Evolutionary conservation across 2,329 filamentous ascomycete genomes (phyloP), one percentile per base, ranked within the genome.

Genomic region (Xylariaceae sp.): DNA sequence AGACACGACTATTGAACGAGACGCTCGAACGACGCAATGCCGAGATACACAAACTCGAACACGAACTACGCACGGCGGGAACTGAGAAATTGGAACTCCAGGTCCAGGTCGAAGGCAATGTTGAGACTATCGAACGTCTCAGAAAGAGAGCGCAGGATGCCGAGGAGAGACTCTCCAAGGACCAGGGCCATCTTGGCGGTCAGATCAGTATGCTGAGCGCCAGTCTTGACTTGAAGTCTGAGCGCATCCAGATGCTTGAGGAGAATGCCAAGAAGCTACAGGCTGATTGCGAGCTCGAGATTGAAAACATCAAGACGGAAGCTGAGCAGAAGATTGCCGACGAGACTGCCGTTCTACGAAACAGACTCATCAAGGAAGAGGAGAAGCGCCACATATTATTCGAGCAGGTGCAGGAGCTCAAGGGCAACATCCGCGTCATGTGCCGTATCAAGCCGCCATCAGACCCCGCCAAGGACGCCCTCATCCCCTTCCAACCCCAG

Each of bases 371-470:
- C 63, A 90, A 88, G 68, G 94, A 97, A 71, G 94, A 99, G 75
- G 94, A 90, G 0, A 80, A 96, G 54, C 86, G 94, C 11, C 85
- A 94, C 18, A 93, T 95, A 67, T 82, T 99, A 0, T 96, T 97
- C 78, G 97, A 97, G 75, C 94, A 96, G 73, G 93, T 99, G 51
- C 92, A 99, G 73, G 94, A 99, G 71, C 83, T 99, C 61, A 97
- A 96, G 74, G 94, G 94, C 68, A 99, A 99, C 71, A 99, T 99
- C 69, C 88, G 94, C 17, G 94, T 99, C 65, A 99, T 99, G 85
- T 97, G 93, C 71, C 87, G 94, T 72, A 93, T 97, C 34, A 88
- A 95, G 47, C 94, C 94, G 1, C 78, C 88, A 0, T 78, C 89
- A 18, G 79, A 78, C 23, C 67, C 73, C 0, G 73, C 77, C 0